Evolutionary conservation across 495 filamentous ascomycete species (phyloP).

Genomic region (Chaetomium cochliodes): DNA sequence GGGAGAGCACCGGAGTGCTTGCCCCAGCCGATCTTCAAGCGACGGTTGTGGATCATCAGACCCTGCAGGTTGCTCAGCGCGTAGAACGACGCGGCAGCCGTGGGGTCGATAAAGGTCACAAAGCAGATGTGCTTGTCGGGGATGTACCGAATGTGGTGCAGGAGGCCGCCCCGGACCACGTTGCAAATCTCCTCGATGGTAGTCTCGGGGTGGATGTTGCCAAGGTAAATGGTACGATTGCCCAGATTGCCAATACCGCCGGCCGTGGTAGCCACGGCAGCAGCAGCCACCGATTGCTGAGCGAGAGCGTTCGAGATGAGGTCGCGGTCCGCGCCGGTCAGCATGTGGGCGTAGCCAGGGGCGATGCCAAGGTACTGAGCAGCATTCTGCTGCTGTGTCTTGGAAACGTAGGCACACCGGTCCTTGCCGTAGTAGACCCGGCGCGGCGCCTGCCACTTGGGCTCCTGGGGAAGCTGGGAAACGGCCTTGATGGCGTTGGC

Average conservation of each 20-base stretch:
- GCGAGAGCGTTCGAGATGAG: slow-evolving; percentile 93
- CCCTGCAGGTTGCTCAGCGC: slow-evolving; percentile 95
- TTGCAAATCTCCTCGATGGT: slow-evolving; percentile 99
- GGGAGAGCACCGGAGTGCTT: slow-evolving; percentile 98
- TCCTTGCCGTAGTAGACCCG: slow-evolving; percentile 99
- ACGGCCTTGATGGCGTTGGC: slow-evolving; percentile 99
- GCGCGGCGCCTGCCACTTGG: slow-evolving; percentile 92
- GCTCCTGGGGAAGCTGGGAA: slow-evolving; percentile 89
- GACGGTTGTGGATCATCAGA: slow-evolving; percentile 97
- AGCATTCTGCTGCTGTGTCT: slow-evolving; percentile 99
- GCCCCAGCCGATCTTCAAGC: slow-evolving; percentile 98
- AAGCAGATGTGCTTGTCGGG: slow-evolving; percentile 99
- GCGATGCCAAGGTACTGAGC: slow-evolving; percentile 97
- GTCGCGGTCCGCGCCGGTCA: slow-evolving; percentile 93
- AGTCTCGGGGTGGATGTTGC: slow-evolving; percentile 98
- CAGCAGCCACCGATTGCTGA: slow-evolving; percentile 95
- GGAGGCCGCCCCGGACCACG: slow-evolving; percentile 84
- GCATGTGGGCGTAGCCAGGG: slow-evolving; percentile 93
- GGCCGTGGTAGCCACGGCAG: slow-evolving; percentile 92
- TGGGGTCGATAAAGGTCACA: slow-evolving; percentile 98
- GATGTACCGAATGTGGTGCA: slow-evolving; percentile 98
- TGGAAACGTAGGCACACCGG: slow-evolving; percentile 96
- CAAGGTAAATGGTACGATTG: slow-evolving; percentile 95
- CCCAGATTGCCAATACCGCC: slow-evolving; percentile 96
- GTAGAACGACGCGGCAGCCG: slow-evolving; percentile 96